phyloP scores from a whole-genome alignment of 441 rosid species.

The Erysimum pusillum region DNA sequence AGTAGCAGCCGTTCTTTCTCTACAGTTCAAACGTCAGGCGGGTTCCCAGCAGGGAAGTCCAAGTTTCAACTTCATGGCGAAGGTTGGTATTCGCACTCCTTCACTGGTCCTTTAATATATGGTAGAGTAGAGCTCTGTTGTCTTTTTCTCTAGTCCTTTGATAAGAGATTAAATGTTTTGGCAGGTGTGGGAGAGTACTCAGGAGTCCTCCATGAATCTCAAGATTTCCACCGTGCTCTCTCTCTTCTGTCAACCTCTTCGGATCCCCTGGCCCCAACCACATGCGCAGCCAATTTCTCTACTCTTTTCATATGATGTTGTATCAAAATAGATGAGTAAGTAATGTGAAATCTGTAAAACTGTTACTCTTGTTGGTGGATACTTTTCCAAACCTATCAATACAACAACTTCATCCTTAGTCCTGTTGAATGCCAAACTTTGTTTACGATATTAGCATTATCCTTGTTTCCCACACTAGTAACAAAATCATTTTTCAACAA shows the following conservation, averaged over 20 bases:
- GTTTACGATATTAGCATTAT: not conserved
- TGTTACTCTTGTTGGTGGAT: conserved; percentile 24
- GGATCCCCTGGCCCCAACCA: conserved; percentile 29
- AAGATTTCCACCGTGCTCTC: conserved; percentile 89
- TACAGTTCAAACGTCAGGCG: conserved; percentile 50
- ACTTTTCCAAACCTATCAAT: conserved; percentile 2
- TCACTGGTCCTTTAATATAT: not conserved
- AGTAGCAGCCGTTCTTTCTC: conserved; percentile 50
- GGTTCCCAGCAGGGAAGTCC: conserved; percentile 46
- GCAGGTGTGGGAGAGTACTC: conserved; percentile 70
- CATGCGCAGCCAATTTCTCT: conserved; percentile 31
- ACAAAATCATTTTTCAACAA: conserved; percentile 5
- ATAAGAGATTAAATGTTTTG: conserved; percentile 17
- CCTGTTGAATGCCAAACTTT: not conserved
- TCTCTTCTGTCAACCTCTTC: conserved; percentile 99
- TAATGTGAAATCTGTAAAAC: conserved; percentile 25
- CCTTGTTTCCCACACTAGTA: not conserved
- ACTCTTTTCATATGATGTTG: conserved; percentile 38
- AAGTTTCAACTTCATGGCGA: conserved; percentile 36
- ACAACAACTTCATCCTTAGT: not conserved
- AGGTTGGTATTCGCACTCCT: conserved; percentile 53
- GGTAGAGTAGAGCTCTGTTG: not conserved
- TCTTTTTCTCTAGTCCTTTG: not conserved
- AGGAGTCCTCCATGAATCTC: conserved; percentile 60
- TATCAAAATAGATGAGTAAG: conserved; percentile 37